phyloP scores from a whole-genome alignment of 306 rosid genomes.

The Ammopiptanthus mongolicus region DNA sequence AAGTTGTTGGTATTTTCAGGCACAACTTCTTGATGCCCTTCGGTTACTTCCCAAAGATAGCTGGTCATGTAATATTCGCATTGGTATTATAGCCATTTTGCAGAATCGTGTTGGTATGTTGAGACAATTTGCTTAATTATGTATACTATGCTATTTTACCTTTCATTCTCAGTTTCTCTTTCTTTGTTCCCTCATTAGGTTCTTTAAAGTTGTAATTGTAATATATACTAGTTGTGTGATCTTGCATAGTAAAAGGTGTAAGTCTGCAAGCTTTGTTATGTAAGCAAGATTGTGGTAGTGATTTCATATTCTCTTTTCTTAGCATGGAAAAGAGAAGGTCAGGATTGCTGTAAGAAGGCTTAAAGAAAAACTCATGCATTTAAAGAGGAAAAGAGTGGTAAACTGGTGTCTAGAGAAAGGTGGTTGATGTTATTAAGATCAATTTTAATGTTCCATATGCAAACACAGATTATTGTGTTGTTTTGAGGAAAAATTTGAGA shows the following conservation, averaged over 20 bases:
- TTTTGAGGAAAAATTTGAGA: background rate
- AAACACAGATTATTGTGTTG: background rate
- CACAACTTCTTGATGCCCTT: slow-evolving; percentile 46
- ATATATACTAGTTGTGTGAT: background rate
- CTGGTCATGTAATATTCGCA: slow-evolving; percentile 60
- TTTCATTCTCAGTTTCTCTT: background rate
- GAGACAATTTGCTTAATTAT: slow-evolving; percentile 17
- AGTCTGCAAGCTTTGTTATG: slow-evolving; percentile 10
- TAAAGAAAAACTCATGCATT: background rate
- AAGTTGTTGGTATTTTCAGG: slow-evolving; percentile 37
- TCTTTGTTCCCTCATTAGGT: background rate
- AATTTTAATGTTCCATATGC: background rate
- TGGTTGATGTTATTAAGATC: background rate
- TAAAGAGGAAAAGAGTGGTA: background rate
- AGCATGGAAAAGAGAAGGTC: background rate
- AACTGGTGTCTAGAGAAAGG: background rate
- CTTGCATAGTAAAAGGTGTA: slow-evolving; percentile 12
- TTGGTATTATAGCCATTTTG: slow-evolving; percentile 72
- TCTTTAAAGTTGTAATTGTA: slow-evolving; percentile 15
- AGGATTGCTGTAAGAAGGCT: background rate
- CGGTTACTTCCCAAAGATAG: slow-evolving; percentile 38
- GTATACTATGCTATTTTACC: background rate
- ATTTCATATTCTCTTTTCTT: background rate
- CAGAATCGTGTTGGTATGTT: slow-evolving; percentile 88
- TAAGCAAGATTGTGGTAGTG: background rate